Conservation (phyloP, 345 rosid species). For the Hypericum perforatum region DNA sequence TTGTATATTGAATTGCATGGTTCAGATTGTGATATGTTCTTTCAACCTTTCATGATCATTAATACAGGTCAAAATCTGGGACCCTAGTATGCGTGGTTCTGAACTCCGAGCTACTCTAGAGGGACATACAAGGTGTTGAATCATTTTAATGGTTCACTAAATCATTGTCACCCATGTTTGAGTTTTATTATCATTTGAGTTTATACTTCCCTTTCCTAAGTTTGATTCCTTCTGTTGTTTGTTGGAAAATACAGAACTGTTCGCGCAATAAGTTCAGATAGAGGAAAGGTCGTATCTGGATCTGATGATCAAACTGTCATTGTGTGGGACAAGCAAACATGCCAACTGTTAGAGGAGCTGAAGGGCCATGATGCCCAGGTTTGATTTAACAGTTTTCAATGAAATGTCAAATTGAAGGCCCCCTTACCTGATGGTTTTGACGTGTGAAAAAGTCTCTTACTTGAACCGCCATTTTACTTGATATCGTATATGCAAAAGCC, state of each 20-base stretch:
- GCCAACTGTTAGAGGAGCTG: slow-evolving; percentile 83
- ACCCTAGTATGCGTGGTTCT: slow-evolving; percentile 95
- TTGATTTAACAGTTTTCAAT: slow-evolving; percentile 16
- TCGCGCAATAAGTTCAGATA: slow-evolving; percentile 94
- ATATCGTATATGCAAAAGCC: too few species aligned
- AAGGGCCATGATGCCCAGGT: slow-evolving; percentile 97
- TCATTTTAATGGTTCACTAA: too few species aligned
- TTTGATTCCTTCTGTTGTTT: background rate
- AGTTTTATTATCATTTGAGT: too few species aligned
- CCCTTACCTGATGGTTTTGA: too few species aligned
- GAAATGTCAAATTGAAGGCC: too few species aligned
- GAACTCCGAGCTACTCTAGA: slow-evolving; percentile 90
- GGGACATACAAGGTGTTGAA: slow-evolving; percentile 72
- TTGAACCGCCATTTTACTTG: too few species aligned
- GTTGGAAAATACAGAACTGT: slow-evolving; percentile 51
- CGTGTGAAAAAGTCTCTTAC: too few species aligned
- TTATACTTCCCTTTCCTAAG: too few species aligned
- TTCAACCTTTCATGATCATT: background rate
- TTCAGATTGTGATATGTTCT: too few species aligned
- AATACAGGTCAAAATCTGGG: slow-evolving; percentile 94
- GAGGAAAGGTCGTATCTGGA: slow-evolving; percentile 96
- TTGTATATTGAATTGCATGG: too few species aligned
- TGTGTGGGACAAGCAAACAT: slow-evolving; percentile 97
- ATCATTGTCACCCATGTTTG: too few species aligned
- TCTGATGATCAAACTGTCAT: slow-evolving; percentile 92